Evolutionary conservation across 2,329 filamentous ascomycete species (phyloP).

Genomic region (Bipolaris zeicola): DNA sequence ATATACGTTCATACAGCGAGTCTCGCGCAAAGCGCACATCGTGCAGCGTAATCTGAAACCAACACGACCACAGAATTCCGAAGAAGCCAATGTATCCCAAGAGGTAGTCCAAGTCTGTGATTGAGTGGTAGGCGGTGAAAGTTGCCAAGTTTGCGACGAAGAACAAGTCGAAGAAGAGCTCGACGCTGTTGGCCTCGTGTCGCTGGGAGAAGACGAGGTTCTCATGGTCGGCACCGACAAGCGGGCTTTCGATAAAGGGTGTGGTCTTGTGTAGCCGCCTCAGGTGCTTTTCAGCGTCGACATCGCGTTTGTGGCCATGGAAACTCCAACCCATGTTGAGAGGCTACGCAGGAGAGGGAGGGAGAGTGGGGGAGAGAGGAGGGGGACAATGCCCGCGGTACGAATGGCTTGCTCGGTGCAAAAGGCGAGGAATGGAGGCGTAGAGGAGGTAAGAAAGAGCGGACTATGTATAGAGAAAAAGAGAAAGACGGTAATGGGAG

Average conservation of each 20-base stretch:
- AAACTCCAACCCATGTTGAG: constrained; percentile 41
- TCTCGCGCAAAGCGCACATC: constrained; percentile 50
- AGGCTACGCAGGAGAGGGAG: not conserved
- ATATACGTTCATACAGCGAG: constrained; percentile 45
- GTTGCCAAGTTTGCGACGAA: constrained; percentile 48
- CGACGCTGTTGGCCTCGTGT: constrained; percentile 48
- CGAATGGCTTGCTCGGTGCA: not conserved
- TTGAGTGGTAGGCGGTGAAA: constrained; percentile 48
- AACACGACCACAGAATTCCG: constrained; percentile 46
- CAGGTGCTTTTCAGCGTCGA: constrained; percentile 46
- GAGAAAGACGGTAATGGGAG: not conserved
- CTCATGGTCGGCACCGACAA: constrained; percentile 45
- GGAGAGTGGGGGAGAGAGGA: not conserved
- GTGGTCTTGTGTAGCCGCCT: constrained; percentile 42
- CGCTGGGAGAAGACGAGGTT: constrained; percentile 46
- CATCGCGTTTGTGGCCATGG: constrained; percentile 34
- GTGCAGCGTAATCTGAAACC: constrained; percentile 49
- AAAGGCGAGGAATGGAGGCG: not conserved
- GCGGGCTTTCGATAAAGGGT: constrained; percentile 44
- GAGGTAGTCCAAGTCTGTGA: constrained; percentile 42
- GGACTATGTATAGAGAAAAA: not conserved
- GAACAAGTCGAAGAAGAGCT: constrained; percentile 46
- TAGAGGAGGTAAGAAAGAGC: too few species aligned
- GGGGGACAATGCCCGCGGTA: not conserved
- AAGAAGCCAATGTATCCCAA: constrained; percentile 49